phyloP scores from a whole-genome alignment of 108 stramenopile species.

The Pinguiococcus pyrenoidosus region DNA sequence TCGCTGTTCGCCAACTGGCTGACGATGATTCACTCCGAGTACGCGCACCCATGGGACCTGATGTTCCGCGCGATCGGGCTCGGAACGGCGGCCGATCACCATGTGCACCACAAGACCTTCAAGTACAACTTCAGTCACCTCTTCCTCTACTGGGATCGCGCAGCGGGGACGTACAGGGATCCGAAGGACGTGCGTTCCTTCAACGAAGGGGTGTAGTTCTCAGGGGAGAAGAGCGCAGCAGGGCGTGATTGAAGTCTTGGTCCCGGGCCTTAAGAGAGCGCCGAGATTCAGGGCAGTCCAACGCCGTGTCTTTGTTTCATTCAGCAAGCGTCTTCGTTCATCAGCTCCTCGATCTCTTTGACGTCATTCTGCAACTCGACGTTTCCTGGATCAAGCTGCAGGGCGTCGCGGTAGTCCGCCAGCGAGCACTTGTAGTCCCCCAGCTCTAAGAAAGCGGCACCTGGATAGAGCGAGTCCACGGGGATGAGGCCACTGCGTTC shows the following conservation, averaged over 20 bases:
- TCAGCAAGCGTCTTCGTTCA: slow-evolving; percentile 1
- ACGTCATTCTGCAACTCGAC: slow-evolving; percentile 9
- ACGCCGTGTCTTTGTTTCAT: too few species aligned
- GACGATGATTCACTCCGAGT: slow-evolving; percentile 71
- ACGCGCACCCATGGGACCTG: slow-evolving; percentile 56
- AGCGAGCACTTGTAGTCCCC: neutral
- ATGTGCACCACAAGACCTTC: slow-evolving; percentile 89
- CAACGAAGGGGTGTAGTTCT: too few species aligned
- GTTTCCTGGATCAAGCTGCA: slow-evolving; percentile 2
- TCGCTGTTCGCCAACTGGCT: slow-evolving; percentile 70
- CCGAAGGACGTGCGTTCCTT: too few species aligned
- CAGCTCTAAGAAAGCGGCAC: slow-evolving; percentile 7
- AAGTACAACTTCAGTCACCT: slow-evolving; percentile 85
- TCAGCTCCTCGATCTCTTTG: slow-evolving; percentile 1
- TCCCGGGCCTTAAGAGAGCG: too few species aligned
- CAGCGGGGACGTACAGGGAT: slow-evolving; percentile 58
- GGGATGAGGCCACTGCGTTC: too few species aligned
- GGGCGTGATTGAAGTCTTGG: too few species aligned
- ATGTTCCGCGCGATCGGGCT: slow-evolving; percentile 57
- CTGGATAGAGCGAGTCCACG: too few species aligned
- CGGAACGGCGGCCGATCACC: slow-evolving; percentile 79
- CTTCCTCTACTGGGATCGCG: slow-evolving; percentile 80
- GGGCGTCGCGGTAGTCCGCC: slow-evolving; percentile 9
- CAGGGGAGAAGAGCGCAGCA: too few species aligned
- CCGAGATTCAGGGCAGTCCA: too few species aligned